phyloP scores from a whole-genome alignment of 2,329 filamentous ascomycete species.

The Claviceps sp. region DNA sequence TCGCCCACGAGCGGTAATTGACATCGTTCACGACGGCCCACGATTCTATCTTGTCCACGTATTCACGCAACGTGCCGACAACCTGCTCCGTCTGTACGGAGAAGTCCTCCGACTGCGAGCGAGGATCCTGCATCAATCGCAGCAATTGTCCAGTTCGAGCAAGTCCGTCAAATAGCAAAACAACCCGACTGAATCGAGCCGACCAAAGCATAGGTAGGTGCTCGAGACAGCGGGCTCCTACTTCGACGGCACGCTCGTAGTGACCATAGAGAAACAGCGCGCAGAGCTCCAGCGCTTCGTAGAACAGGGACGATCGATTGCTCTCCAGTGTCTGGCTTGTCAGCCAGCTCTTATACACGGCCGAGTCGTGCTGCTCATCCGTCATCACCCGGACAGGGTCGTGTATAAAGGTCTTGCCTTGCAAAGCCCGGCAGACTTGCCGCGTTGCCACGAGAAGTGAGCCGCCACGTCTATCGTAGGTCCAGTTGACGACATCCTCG shows the following conservation, averaged over 20 bases:
- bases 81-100: conserved; percentile 31
- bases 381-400: conserved; percentile 45
- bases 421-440: conserved; percentile 55
- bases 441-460: conserved; percentile 52
- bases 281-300: conserved; percentile 53
- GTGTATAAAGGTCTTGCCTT: conserved; percentile 53
- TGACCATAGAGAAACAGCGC: conserved; percentile 50
- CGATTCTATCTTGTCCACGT: conserved; percentile 48
- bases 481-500: conserved; percentile 62
- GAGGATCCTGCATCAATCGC: conserved; percentile 34
- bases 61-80: conserved; percentile 37
- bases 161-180: conserved; percentile 48
- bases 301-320: conserved; percentile 51
- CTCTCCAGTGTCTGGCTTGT: conserved; percentile 39
- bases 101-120: conserved; percentile 28
- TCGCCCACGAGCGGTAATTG: conserved; percentile 60
- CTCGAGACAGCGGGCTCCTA: conserved; percentile 38
- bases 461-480: conserved; percentile 57
- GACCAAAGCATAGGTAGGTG: conserved; percentile 43
- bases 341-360: conserved; percentile 46
- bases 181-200: conserved; percentile 40
- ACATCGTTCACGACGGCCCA: conserved; percentile 52
- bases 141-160: conserved; percentile 40
- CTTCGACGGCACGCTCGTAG: conserved; percentile 43
- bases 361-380: conserved; percentile 51